Evolutionary conservation across 2,329 filamentous ascomycete genomes (phyloP).

Genomic region (Scedosporium minutisporum): DNA sequence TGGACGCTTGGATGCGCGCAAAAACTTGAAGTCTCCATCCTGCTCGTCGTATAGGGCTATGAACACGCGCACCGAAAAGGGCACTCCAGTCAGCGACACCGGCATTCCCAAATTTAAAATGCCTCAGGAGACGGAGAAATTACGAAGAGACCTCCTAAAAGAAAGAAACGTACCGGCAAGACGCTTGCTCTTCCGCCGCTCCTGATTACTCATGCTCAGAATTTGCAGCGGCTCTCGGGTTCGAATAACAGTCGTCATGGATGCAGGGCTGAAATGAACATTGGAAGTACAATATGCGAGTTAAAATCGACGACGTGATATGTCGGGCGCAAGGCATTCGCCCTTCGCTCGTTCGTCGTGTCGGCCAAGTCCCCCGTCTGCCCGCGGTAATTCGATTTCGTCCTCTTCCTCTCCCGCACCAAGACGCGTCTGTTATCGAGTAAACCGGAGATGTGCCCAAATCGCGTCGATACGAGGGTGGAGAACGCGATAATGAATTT

Average conservation of each 20-base stretch:
- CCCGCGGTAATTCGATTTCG: neutral
- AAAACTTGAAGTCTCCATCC: constrained; percentile 69
- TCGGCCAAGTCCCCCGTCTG: neutral
- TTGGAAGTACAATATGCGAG: neutral
- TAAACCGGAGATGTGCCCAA: neutral
- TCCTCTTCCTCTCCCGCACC: neutral
- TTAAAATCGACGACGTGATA: neutral
- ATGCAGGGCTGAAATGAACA: constrained; percentile 29
- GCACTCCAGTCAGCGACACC: neutral
- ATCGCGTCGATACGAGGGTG: neutral
- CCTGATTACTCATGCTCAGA: constrained; percentile 60
- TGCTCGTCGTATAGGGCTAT: constrained; percentile 49
- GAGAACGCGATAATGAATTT: neutral
- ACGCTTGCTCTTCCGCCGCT: constrained; percentile 55
- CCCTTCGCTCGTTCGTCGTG: neutral
- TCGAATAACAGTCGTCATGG: constrained; percentile 62
- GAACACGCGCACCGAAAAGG: neutral
- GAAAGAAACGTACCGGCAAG: constrained; percentile 43
- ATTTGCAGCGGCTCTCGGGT: constrained; percentile 55
- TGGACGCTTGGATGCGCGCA: constrained; percentile 54
- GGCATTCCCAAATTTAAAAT: neutral
- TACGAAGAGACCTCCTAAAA: neutral
- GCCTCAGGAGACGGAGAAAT: neutral
- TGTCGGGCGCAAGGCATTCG: neutral
- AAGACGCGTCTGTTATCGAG: constrained; percentile 7